phyloP scores from a whole-genome alignment of 2,329 filamentous ascomycete species.

The Bisporella sp. region DNA sequence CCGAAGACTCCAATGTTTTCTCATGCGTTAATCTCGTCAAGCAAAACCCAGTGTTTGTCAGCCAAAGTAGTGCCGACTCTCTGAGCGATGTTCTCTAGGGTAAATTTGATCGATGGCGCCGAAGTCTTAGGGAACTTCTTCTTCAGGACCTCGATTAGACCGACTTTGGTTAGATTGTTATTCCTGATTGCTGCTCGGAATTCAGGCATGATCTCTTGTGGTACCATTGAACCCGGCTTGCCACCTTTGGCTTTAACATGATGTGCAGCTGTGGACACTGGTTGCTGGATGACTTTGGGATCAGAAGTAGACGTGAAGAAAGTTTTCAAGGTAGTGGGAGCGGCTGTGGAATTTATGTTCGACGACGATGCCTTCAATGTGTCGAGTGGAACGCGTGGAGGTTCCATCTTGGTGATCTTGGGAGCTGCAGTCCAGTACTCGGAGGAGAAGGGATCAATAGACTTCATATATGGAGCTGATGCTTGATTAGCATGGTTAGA shows the following conservation, averaged over 20 bases:
- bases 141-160: constrained; percentile 68
- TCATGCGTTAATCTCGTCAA: constrained; percentile 1
- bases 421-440: constrained; percentile 58
- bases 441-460: constrained; percentile 81
- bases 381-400: constrained; percentile 28
- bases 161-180: constrained; percentile 66
- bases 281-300: constrained; percentile 1
- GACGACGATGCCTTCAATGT: constrained; percentile 19
- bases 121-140: constrained; percentile 65
- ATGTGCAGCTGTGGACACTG: background rate
- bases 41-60: constrained; percentile 22
- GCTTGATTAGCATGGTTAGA: constrained; percentile 4
- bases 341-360: constrained; percentile 6
- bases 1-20: no score
- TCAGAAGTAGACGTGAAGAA: constrained; percentile 9
- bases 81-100: constrained; percentile 58
- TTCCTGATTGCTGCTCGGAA: constrained; percentile 67
- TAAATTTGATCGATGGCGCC: constrained; percentile 64
- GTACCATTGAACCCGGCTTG: constrained; percentile 21
- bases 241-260: constrained; percentile 3
- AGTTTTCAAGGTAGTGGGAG: constrained; percentile 10
- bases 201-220: constrained; percentile 17
- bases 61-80: constrained; percentile 47
- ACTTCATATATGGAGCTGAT: constrained; percentile 30
- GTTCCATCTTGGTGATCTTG: constrained; percentile 22